These are phyloP conservation scores for Neopestalotiopsis sp. DNA, from an alignment of 2,329 filamentous ascomycete genomes.

Conservation along the genomic window DNA sequence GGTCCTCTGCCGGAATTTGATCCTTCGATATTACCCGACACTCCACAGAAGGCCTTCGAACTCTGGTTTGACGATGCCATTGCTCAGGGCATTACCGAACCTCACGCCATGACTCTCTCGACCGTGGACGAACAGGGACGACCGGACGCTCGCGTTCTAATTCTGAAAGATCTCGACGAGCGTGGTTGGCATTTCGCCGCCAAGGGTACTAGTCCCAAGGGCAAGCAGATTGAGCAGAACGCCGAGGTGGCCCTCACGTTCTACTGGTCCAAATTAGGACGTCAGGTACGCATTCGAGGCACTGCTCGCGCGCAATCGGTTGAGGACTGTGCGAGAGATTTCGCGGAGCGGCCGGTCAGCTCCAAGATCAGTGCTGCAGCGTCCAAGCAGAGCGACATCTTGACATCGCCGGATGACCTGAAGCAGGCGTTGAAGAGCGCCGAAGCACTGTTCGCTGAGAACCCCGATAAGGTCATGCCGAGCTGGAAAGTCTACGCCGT, in stretches of 20 bases:
- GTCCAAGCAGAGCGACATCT: conserved; percentile 7
- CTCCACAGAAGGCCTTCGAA: conserved; percentile 5
- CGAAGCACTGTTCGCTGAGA: background rate
- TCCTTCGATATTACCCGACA: background rate
- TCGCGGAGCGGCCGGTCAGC: background rate
- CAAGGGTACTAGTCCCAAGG: conserved; percentile 8
- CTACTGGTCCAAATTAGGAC: conserved; percentile 11
- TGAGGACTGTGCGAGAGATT: conserved; percentile 11
- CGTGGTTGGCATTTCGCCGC: conserved; percentile 15
- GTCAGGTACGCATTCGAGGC: conserved; percentile 14
- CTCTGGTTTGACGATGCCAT: conserved; percentile 13
- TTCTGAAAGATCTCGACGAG: conserved; percentile 12
- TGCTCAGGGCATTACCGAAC: conserved; percentile 8
- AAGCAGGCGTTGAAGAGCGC: background rate
- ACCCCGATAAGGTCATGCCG: background rate
- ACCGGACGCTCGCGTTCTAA: conserved; percentile 12
- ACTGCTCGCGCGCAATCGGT: background rate
- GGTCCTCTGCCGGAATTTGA: conserved; percentile 10
- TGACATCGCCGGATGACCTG: conserved; percentile 1
- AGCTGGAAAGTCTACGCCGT: conserved; percentile 8
- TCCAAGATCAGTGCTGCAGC: conserved; percentile 13
- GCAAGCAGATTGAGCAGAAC: conserved; percentile 11
- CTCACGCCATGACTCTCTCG: conserved; percentile 11
- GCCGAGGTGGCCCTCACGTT: conserved; percentile 5
- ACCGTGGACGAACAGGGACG: conserved; percentile 5